Evolutionary conservation across 768 basidiomycete species (phyloP).

Genomic region (Boletellus emodensis): DNA sequence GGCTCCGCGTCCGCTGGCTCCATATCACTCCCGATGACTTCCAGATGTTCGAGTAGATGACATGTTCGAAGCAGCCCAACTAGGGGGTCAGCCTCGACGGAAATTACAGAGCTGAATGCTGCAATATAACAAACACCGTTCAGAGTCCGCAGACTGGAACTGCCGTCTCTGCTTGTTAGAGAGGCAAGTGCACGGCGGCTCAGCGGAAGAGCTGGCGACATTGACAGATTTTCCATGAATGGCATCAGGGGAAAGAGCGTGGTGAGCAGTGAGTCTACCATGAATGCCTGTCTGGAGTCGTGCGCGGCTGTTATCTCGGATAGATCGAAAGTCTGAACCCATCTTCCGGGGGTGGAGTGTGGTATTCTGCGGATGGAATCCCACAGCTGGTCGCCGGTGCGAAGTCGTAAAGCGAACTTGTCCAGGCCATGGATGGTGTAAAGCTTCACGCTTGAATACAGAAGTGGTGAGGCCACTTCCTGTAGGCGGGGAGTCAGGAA

Average conservation of each 20-base stretch:
- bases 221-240: conserved; percentile 49
- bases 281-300: conserved; percentile 43
- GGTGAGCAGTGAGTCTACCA: conserved; percentile 60
- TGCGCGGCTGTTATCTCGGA: conserved; percentile 46
- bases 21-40: conserved; percentile 57
- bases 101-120: conserved; percentile 25
- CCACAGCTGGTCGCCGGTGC: conserved; percentile 72
- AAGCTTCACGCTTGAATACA: conserved; percentile 56
- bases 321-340: conserved; percentile 76
- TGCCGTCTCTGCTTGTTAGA: conserved; percentile 50
- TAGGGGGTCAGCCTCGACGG: conserved; percentile 48
- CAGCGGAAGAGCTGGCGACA: conserved; percentile 55
- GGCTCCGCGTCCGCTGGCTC: conserved; percentile 49
- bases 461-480: conserved; percentile 63
- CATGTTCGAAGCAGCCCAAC: conserved; percentile 55
- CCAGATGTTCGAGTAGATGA: conserved; percentile 56
- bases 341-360: conserved; percentile 83
- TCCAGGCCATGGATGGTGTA: conserved; percentile 43
- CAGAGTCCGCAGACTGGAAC: conserved; percentile 45
- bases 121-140: conserved; percentile 53
- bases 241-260: conserved; percentile 64
- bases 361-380: conserved; percentile 85
- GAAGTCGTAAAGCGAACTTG: conserved; percentile 55
- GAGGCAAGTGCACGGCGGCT: conserved; percentile 57
- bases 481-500: conserved; percentile 29